phyloP scores from a whole-genome alignment of 2,329 filamentous ascomycete genomes.

The Botrytis byssoidea region DNA sequence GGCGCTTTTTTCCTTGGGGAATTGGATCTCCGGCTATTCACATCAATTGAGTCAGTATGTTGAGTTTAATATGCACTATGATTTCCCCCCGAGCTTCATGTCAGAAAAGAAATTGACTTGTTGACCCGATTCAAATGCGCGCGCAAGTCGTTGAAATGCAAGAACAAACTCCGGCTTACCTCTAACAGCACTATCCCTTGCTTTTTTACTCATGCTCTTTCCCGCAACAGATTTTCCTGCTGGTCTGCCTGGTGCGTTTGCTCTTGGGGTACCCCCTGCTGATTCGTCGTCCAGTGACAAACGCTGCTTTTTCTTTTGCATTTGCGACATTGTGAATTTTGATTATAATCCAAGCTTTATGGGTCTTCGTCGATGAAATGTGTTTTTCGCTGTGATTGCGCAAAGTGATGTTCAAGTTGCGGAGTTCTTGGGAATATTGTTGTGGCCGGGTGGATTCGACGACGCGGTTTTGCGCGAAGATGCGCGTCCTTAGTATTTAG shows the following conservation, averaged over 20 bases:
- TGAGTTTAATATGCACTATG: neutral
- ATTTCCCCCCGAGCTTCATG: too few relatives aligned
- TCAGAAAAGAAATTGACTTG: too few relatives aligned
- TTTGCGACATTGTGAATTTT: constrained; percentile 18
- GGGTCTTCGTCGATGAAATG: too few relatives aligned
- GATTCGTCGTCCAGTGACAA: constrained; percentile 6
- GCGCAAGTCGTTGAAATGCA: neutral
- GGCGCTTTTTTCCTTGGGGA: constrained; percentile 58
- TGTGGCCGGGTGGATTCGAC: neutral
- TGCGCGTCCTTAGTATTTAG: neutral
- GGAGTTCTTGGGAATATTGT: neutral
- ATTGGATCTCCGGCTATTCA: constrained; percentile 68
- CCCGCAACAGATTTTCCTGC: neutral
- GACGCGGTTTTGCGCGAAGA: constrained; percentile 13
- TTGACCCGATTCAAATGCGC: too few relatives aligned
- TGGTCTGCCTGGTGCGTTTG: neutral
- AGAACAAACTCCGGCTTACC: constrained; percentile 11
- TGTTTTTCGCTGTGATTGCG: neutral
- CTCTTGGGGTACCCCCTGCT: neutral
- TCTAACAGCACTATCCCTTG: constrained; percentile 16
- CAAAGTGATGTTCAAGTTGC: neutral
- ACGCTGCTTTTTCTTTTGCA: constrained; percentile 16
- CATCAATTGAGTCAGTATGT: neutral
- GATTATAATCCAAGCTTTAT: neutral
- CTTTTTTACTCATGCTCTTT: neutral